Conservation (phyloP, 495 filamentous ascomycete genomes). For the Aspergillus saccharolyticus region DNA sequence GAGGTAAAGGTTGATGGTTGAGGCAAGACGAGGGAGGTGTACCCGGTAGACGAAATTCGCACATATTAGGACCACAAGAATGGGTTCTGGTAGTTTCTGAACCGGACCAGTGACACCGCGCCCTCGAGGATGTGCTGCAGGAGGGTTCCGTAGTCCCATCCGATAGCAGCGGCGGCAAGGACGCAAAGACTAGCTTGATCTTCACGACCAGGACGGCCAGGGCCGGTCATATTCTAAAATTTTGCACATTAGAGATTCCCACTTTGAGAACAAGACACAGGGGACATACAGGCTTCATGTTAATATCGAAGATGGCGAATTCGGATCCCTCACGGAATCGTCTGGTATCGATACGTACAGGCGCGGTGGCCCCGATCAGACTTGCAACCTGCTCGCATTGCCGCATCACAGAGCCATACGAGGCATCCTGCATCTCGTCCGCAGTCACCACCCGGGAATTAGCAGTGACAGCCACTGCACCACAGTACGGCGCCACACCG, state of each 20-base stretch:
- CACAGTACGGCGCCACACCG: slow-evolving; percentile 33
- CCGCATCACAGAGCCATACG: slow-evolving; percentile 19
- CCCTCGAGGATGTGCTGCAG: slow-evolving; percentile 20
- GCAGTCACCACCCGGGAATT: slow-evolving; percentile 25
- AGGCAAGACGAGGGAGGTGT: neutral
- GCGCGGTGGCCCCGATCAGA: slow-evolving; percentile 26
- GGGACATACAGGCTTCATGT: slow-evolving; percentile 38
- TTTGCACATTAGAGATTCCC: neutral
- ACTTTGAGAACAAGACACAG: neutral
- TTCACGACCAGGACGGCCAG: slow-evolving; percentile 27
- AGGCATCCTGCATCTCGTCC: slow-evolving; percentile 16
- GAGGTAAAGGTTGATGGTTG: neutral
- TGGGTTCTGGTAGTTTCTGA: slow-evolving; percentile 19
- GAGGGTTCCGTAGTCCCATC: slow-evolving; percentile 24
- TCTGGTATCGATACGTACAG: slow-evolving; percentile 33
- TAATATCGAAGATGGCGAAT: slow-evolving; percentile 41
- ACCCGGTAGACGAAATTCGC: neutral
- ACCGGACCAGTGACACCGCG: slow-evolving; percentile 12
- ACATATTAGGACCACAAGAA: slow-evolving; percentile 1
- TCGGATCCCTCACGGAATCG: slow-evolving; percentile 20
- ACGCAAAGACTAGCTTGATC: slow-evolving; percentile 28
- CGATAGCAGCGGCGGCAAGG: slow-evolving; percentile 22
- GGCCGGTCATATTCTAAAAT: slow-evolving; percentile 30
- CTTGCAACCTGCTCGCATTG: slow-evolving; percentile 30
- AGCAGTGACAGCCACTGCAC: slow-evolving; percentile 28